These are phyloP conservation scores for Brassica cretica DNA, from an alignment of 345 rosid species.

Conservation along the genomic window DNA sequence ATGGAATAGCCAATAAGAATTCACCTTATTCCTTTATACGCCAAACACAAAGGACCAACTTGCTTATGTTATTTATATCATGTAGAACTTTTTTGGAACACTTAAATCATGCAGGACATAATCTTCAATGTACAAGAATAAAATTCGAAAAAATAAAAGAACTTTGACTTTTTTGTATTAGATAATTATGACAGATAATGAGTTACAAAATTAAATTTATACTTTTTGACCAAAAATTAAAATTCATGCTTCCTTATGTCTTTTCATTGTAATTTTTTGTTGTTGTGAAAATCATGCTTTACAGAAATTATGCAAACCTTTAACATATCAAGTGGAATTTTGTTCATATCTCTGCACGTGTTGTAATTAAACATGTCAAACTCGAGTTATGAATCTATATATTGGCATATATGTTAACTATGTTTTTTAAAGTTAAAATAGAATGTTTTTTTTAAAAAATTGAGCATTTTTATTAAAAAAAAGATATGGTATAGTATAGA, in stretches of 20 bases:
- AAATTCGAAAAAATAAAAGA: not conserved
- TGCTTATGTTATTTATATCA: slow-evolving; percentile 24
- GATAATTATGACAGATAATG: not conserved
- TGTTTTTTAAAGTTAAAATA: not conserved
- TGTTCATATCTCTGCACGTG: not conserved
- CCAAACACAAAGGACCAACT: slow-evolving; percentile 35
- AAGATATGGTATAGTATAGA: not conserved
- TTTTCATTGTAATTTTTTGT: not conserved
- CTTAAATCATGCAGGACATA: not conserved
- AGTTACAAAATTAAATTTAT: not conserved
- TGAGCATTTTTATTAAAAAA: not conserved
- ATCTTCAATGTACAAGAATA: not conserved
- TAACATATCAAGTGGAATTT: not conserved
- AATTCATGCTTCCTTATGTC: not conserved
- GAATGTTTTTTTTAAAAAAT: not conserved
- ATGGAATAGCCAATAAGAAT: slow-evolving; percentile 27
- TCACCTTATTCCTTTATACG: slow-evolving; percentile 15
- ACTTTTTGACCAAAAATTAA: not conserved
- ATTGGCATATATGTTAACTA: not conserved
- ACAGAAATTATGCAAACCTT: not conserved
- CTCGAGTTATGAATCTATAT: not conserved
- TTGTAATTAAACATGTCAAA: not conserved
- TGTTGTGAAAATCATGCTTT: not conserved
- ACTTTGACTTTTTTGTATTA: not conserved
- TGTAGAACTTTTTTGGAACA: not conserved